Base-by-base conservation (phyloP, 176 grass and related monocot species). In the Aegilops tauschii region DNA sequence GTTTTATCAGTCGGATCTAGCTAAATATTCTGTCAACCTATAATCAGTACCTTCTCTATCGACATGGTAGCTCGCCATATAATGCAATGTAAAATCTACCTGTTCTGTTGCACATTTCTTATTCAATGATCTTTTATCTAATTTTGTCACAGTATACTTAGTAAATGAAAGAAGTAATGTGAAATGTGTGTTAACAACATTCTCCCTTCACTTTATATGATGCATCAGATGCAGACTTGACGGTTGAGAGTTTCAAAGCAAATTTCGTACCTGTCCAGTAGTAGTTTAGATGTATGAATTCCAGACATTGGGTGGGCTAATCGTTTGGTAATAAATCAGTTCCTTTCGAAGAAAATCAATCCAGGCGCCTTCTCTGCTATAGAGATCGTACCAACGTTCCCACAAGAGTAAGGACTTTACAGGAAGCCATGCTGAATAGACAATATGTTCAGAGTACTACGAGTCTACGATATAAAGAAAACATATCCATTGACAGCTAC, bases 21-120 rank as follows among this genome's bases (percentile, higher is more conserved):
- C 80, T 89, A 90, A 88, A 85, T 90, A 64, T 65, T 84, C 10
- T 47, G 20, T 86, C 29, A 77, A 89, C 50, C 83, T 79, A 16
- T 73, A 77, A 54, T 64, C 36, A 49, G 84, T 84, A 84, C 69
- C 50, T 84, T 83, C 59, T 84, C 86, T 90, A 44, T 31, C 39
- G 36, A 50, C 63, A 77, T 70, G 88, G 78, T 88, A 82, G 76
- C 73, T 49, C 54, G 52, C 28, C 59, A 66, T 82, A 77, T 78
- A 71, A 84, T 89, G 66, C 54, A 76, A 69, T 83, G 87, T 80
- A 86, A 76, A 77, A 82, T 86, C 23, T 82, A 69, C 66, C 65
- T 16, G 28, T 36, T 58, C 20, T 61, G 35, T 56, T 87, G 77
- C 31, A 35, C 77, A 80, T 80, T 81, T 80, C 29, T 36, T 80